Evolutionary conservation across 805 yeast genomes (phyloP).

Genomic region (Sugiyamaella chiloensis): DNA sequence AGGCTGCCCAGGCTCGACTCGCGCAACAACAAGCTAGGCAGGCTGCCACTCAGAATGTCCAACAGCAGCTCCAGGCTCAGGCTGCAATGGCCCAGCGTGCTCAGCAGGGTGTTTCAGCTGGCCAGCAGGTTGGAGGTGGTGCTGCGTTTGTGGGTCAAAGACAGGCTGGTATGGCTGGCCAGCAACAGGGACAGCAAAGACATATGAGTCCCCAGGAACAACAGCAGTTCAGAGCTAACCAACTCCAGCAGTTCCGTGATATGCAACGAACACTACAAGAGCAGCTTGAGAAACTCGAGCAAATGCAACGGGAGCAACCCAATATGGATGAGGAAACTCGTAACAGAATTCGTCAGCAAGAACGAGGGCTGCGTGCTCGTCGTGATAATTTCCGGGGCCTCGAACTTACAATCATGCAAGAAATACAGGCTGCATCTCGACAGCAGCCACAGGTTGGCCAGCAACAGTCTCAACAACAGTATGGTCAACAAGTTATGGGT

Average conservation of each 20-base stretch:
- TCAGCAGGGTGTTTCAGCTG: conserved; percentile 12
- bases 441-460: conserved; percentile 12
- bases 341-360: conserved; percentile 23
- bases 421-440: conserved; percentile 16
- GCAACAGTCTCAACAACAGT: conserved; percentile 19
- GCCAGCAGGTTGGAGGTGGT: conserved; percentile 10
- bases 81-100: conserved; percentile 11
- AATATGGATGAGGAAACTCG: conserved; percentile 19
- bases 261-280: conserved; percentile 19
- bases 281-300: conserved; percentile 20
- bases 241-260: conserved; percentile 21
- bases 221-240: conserved; percentile 18
- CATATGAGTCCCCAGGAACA: conserved; percentile 26
- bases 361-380: conserved; percentile 20
- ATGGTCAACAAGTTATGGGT: conserved; percentile 5
- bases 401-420: conserved; percentile 24
- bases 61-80: conserved; percentile 17
- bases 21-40: conserved; percentile 11
- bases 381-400: conserved; percentile 22
- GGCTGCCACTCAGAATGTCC: conserved; percentile 15
- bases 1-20: conserved; percentile 6
- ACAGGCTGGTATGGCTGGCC: conserved; percentile 9
- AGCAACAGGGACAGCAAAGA: conserved; percentile 23
- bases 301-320: conserved; percentile 20
- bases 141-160: conserved; percentile 6